Conservation (phyloP, 208 protist species). For the Acanthamoeba rhysodes region DNA sequence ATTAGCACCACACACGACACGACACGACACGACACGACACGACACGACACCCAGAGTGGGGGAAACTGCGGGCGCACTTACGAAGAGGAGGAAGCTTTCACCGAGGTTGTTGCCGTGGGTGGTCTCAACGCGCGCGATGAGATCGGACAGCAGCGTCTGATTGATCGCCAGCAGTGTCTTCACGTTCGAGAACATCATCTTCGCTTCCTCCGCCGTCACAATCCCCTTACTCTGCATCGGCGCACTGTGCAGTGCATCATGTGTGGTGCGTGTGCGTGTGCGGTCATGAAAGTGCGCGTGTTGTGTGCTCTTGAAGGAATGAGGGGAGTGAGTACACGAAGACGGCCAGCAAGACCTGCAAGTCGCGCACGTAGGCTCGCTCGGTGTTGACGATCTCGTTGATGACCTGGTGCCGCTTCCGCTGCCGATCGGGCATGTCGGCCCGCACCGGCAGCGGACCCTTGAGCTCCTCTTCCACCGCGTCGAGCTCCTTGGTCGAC, state of each 20-base stretch:
- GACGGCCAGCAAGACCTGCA: not conserved
- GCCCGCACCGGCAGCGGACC: not conserved
- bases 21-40: not conserved
- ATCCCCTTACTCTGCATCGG: not conserved
- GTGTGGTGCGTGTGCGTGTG: not conserved
- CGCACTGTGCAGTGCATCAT: not conserved
- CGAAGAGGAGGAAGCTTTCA: conserved; percentile 45
- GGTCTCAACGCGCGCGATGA: not conserved
- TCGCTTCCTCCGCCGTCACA: not conserved
- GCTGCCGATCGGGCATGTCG: not conserved
- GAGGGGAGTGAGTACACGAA: not conserved
- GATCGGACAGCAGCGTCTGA: not conserved
- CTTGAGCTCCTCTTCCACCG: not conserved
- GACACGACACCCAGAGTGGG: too few relatives aligned
- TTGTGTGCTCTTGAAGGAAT: too few relatives aligned
- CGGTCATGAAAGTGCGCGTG: not conserved
- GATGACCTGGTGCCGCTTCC: conserved; percentile 1
- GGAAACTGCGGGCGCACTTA: not conserved
- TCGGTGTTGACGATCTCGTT: conserved; percentile 48
- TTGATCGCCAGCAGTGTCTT: conserved; percentile 19
- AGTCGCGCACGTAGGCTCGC: not conserved
- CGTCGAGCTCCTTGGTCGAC: not conserved
- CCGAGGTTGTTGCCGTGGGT: conserved; percentile 43
- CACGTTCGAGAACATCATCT: conserved; percentile 62
- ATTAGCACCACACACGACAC: not conserved